A percentile compares a stretch with the other conserved stretches of the same genome.
These are phyloP conservation scores for Lactarius quietus DNA, from an alignment of 768 basidiomycete species.

Conservation along the genomic window DNA sequence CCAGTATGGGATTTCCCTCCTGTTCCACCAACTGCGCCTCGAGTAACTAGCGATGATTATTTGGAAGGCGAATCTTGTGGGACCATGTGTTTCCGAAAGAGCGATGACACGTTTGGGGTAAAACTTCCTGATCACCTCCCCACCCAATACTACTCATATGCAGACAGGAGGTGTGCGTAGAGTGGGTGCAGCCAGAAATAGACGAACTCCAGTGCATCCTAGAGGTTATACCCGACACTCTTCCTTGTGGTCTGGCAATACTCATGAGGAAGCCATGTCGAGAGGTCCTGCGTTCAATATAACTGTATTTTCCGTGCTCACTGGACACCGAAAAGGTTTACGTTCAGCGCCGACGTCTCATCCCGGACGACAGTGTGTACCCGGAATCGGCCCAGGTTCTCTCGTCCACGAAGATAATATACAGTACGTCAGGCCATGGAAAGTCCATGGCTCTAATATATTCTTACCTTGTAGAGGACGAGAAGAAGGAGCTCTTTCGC, in stretches of 20 bases:
- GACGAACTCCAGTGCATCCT: slow-evolving; percentile 20
- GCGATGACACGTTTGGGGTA: slow-evolving; percentile 5
- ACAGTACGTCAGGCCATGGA: slow-evolving; percentile 6
- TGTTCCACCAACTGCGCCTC: slow-evolving; percentile 7
- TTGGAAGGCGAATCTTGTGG: slow-evolving; percentile 8
- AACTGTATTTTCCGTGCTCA: no score
- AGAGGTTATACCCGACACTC: slow-evolving; percentile 21
- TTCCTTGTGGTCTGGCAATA: slow-evolving; percentile 22
- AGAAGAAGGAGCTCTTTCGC: not conserved
- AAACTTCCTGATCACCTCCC: not conserved
- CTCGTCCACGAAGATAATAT: not conserved
- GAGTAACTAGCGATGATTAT: slow-evolving; percentile 9
- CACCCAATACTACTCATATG: not conserved
- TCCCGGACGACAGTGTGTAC: slow-evolving; percentile 15
- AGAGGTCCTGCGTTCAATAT: slow-evolving; percentile 10
- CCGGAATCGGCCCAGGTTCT: not conserved
- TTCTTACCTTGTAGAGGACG: not conserved
- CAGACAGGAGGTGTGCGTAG: not conserved
- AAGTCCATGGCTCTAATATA: not conserved
- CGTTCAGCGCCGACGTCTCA: slow-evolving; percentile 15
- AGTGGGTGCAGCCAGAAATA: slow-evolving; percentile 15
- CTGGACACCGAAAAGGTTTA: slow-evolving; percentile 9
- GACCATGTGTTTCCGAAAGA: slow-evolving; percentile 10
- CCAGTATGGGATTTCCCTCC: not conserved
- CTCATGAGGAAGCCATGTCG: slow-evolving; percentile 22